Base-by-base conservation (phyloP, 371 early-diverging fungal species). In the Rhizopus stolonifer region DNA sequence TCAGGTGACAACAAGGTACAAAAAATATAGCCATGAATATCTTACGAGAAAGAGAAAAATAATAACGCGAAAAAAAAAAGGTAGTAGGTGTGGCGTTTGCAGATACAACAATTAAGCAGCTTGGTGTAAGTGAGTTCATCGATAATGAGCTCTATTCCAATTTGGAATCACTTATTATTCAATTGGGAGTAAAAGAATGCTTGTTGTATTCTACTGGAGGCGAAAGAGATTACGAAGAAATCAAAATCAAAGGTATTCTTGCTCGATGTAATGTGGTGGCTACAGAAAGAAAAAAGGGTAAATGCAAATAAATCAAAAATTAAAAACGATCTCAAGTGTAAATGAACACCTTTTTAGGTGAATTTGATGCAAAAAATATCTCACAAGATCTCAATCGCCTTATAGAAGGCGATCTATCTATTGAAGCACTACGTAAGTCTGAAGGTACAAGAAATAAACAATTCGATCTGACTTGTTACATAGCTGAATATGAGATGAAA, bases 81-180 rank as follows among this genome's bases (percentile, higher is more conserved):
- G 69, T 80, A 18, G 85, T 96, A 11, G 96, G 96, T 3, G 90
- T 90, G 3, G 84, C 93, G 2, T 93, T 90, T 66, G 86, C 90
- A 5, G 96, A 98, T 53, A 87, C 93, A 1, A 90, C 91, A 0
- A 80, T 82, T 25, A 80, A 88, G 17, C 77, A 70, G 36, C 67
- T 96, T 17, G 93, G 92, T 4, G 82, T 96, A 3, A 60, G 88
- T 42, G 91, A 96, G 67, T 95, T 96, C 65, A 67, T 90, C 19
- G 98, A 98, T 72, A 93, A 90, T 61, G 94, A 95, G 32, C 75
- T 90, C 1, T 95, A 88, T 58, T 88, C 93, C 4, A 95, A 95
- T 64, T 81, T 96, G 43, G 96, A 97, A 81, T 88, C 96, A 1
- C 72, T 96, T 19, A 74, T 91, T 32, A 90, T 96, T 56, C 96